These are phyloP conservation scores for Salvia miltiorrhiza DNA, from an alignment of 257 asterid species.

Conservation along the genomic window DNA sequence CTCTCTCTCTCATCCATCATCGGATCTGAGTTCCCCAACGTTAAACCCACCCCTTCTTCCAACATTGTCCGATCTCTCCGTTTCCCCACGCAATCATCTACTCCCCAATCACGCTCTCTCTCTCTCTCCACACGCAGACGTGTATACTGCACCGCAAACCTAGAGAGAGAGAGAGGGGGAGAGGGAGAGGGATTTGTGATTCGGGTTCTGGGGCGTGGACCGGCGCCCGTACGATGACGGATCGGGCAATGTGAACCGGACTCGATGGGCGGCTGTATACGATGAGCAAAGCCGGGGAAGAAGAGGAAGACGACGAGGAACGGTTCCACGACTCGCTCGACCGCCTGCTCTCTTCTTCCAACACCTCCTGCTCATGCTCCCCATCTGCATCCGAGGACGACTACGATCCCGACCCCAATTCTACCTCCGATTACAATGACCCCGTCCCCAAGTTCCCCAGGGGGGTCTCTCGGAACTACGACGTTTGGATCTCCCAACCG, in stretches of 20 bases:
- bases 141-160: slow-evolving; percentile 2
- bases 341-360: slow-evolving; percentile 69
- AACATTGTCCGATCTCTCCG: slow-evolving; percentile 53
- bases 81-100: slow-evolving; percentile 34
- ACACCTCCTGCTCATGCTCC: slow-evolving; percentile 75
- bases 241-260: slow-evolving; percentile 41
- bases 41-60: slow-evolving; percentile 36
- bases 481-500: slow-evolving; percentile 88
- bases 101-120: neutral
- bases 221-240: slow-evolving; percentile 34
- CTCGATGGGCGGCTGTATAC: slow-evolving; percentile 40
- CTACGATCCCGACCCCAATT: slow-evolving; percentile 30
- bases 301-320: slow-evolving; percentile 56
- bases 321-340: slow-evolving; percentile 73
- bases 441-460: slow-evolving; percentile 51
- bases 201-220: slow-evolving; percentile 24
- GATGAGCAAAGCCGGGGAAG: slow-evolving; percentile 70
- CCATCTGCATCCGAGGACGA: slow-evolving; percentile 46
- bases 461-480: slow-evolving; percentile 58
- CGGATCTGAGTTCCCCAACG: slow-evolving; percentile 68
- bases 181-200: neutral
- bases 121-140: neutral
- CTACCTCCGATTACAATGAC: slow-evolving; percentile 26
- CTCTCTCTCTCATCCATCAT: slow-evolving; percentile 37
- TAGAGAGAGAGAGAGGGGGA: slow-evolving; percentile 11